Evolutionary conservation across 2,329 filamentous ascomycete species (phyloP).

Genomic region (Fusarium sp.): DNA sequence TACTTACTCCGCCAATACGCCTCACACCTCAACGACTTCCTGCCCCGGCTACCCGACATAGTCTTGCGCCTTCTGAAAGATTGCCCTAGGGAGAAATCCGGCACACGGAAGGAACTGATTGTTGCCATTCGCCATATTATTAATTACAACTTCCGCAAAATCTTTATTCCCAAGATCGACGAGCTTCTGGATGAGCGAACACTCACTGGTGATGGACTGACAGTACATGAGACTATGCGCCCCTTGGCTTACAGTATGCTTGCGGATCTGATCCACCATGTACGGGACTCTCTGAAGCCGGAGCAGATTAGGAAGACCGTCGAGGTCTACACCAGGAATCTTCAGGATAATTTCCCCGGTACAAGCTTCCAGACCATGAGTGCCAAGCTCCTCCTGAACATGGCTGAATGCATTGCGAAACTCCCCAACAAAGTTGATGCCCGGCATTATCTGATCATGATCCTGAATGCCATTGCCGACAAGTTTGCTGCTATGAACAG

Average conservation of each 20-base stretch:
- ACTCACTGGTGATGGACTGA: conserved; percentile 93
- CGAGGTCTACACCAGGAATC: conserved; percentile 95
- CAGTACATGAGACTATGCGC: conserved; percentile 95
- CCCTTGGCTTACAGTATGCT: conserved; percentile 98
- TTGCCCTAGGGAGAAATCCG: conserved; percentile 93
- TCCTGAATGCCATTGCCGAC: conserved; percentile 96
- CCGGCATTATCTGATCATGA: conserved; percentile 95
- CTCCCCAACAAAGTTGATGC: conserved; percentile 94
- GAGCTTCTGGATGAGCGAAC: conserved; percentile 94
- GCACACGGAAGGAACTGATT: conserved; percentile 91
- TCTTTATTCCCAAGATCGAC: conserved; percentile 94
- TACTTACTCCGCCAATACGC: conserved; percentile 92
- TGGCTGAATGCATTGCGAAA: conserved; percentile 98
- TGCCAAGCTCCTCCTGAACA: conserved; percentile 94
- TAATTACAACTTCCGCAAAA: conserved; percentile 97
- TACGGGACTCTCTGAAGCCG: conserved; percentile 86
- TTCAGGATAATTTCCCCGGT: conserved; percentile 95
- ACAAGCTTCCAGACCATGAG: conserved; percentile 99
- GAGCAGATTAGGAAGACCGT: conserved; percentile 96
- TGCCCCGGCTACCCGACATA: conserved; percentile 86
- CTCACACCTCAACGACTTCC: conserved; percentile 87
- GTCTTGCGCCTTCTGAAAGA: conserved; percentile 93
- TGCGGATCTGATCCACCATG: conserved; percentile 96
- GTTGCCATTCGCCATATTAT: conserved; percentile 98
- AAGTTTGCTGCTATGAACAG: conserved; percentile 99